Base-by-base conservation (phyloP, 768 basidiomycete genomes). In the Boletus pseudopeckii region DNA sequence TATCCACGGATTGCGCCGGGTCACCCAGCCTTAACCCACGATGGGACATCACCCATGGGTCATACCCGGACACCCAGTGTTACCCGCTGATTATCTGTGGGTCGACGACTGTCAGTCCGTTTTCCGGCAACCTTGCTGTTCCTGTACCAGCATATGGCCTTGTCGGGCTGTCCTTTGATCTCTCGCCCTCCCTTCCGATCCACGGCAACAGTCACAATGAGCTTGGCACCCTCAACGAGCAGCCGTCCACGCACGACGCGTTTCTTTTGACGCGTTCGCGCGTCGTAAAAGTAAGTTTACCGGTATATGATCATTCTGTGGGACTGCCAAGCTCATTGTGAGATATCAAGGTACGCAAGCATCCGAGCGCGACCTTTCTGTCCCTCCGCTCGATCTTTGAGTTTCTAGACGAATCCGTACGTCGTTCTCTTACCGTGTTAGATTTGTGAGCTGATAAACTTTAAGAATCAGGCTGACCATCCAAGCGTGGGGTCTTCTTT, bases 191-290 rank as follows among this genome's bases (percentile, higher is more conserved):
- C 2, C 47, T 49, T 14, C 48, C 54, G 26, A 40, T 42, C 6
- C 52, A 50, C 24, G 60, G 52, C 54, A 57, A 56, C 18, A 41
- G 28, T 5, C 40, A 44, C 22, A 42, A 37, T 10, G 48, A 56
- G 30, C 47, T 48, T n/a, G 45, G 56, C 59, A 32, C 53, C 34
- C 30, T 55, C 13, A 48, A 43, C 30, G 55, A 52, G 15, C 49
- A 52, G 20, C 44, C 56, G 33, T 45, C 51, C 7, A 40, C 39
- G n/a, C 58, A 57, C 24, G 69, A 75, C 17, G 72, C 76, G 7
- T 84, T 84, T 58, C 60, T 79, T 24, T 63, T 72, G 33, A 77
- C 80, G 42, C 75, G 75, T 39, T 83, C 82, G 32, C 77, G 82
- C 53, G 80, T 77, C n/a, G 72, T 83, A 26, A 75, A 74, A 50